Base-by-base conservation (phyloP, 345 rosid species). In the Dipteronia dyeriana region DNA sequence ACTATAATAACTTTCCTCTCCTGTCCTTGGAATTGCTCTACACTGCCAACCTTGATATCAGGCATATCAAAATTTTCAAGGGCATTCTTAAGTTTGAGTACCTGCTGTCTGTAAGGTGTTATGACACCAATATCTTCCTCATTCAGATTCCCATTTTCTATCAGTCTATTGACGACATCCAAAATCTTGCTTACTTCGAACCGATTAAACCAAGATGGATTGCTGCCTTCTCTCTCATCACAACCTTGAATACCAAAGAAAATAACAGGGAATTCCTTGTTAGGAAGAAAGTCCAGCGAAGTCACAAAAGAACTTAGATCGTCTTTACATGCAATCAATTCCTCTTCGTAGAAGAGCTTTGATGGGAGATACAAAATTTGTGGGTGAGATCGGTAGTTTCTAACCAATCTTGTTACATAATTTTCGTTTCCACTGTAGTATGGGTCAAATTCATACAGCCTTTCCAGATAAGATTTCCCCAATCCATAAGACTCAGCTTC, bases 1-100 rank as follows among this genome's bases (percentile, higher is more conserved):
- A 96, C 81, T 56, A 96, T 87, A 54, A 93, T 91, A 11, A 93
- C 97, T 61, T 89, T 79, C 70, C 87, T 89, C 80, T 93, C 98
- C 79, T 96, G 99, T 34, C 99, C 99, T 86, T 96, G 99, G 74
- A 93, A 96, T 71, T 96, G 99, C 81, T 93, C 99, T 9, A 96
- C 98, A 66, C 95, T 96, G 66, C 99, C 98, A 43, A 93, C 94
- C 88, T 92, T 94, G 61, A 96, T 83, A 76, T 85, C 87, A 9
- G 84, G 75, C 85, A 92, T 84, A 6, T 89, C 95, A 59, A 87
- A 78, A 67, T 81, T 88, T 59, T 92, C 97, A 2, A 95, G 88
- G 54, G 87, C 87, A 66, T 84, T 91, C 83, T 90, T 87, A 75
- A 95, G 78, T 79, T 93, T 95, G 79, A 79, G 84, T 13, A 93